Conservation (phyloP, 1,284 basidiomycete genomes). For the Tilletia setariae region DNA sequence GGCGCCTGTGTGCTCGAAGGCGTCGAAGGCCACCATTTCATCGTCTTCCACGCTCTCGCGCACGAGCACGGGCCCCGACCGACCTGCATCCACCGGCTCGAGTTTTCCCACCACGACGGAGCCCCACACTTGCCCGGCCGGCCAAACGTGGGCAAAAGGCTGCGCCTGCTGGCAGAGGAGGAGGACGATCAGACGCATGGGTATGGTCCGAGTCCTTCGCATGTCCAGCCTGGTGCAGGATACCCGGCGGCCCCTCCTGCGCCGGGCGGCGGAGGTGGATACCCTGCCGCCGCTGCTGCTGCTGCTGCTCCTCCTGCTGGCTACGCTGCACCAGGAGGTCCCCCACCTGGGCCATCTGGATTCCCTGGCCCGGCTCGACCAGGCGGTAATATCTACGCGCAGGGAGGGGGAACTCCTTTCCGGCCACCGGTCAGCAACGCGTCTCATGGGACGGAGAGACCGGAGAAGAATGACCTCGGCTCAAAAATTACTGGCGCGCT, state of each 20-base stretch:
- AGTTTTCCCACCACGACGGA: slow-evolving; percentile 26
- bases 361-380: neutral
- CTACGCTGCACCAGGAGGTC: too few species aligned
- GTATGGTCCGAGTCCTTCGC: neutral
- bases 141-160: slow-evolving; percentile 35
- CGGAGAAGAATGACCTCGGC: neutral
- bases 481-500: neutral
- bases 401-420: slow-evolving; percentile 1
- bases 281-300: neutral
- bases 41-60: slow-evolving; percentile 38
- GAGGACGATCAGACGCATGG: slow-evolving; percentile 29
- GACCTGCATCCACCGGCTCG: slow-evolving; percentile 38
- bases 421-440: neutral
- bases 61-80: slow-evolving; percentile 31
- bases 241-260: too few species aligned
- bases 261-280: too few species aligned
- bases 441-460: neutral
- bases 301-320: too few species aligned
- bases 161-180: slow-evolving; percentile 35
- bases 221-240: neutral
- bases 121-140: slow-evolving; percentile 29
- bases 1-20: slow-evolving; percentile 34
- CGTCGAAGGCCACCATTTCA: slow-evolving; percentile 34
- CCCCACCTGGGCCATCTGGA: too few species aligned
- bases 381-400: slow-evolving; percentile 10